Conservation (phyloP, 257 asterid genomes). For the Solanum neorickii region DNA sequence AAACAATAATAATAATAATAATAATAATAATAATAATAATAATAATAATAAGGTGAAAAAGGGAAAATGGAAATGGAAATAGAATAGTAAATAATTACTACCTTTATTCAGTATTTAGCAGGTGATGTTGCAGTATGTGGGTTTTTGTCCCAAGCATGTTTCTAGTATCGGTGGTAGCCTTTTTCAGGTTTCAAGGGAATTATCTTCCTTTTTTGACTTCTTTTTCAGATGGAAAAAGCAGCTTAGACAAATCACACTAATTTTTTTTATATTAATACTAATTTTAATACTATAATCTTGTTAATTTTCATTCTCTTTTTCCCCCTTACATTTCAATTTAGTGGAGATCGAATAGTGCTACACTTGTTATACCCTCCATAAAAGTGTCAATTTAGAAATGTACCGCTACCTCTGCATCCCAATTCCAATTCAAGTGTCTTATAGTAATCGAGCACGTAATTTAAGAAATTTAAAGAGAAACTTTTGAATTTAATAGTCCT, state of each 20-base stretch:
- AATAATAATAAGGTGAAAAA: background rate
- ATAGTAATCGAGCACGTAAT: too few species aligned
- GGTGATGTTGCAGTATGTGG: background rate
- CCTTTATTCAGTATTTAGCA: background rate
- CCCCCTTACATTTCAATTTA: background rate
- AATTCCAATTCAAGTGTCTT: background rate
- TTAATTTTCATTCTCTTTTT: background rate
- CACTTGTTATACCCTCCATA: background rate
- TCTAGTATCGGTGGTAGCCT: background rate
- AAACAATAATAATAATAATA: too few species aligned
- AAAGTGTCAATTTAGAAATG: background rate
- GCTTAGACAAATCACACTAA: background rate
- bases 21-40: background rate
- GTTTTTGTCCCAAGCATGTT: conserved; percentile 1
- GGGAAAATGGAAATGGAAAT: background rate
- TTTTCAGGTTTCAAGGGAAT: conserved; percentile 3
- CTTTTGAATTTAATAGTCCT: too few species aligned
- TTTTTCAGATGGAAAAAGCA: background rate
- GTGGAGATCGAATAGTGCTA: background rate
- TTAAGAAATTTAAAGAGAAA: too few species aligned
- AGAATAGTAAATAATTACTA: background rate
- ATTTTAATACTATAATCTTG: background rate
- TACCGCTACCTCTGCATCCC: background rate
- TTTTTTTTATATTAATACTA: background rate
- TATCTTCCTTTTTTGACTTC: background rate